Evolutionary conservation across 768 basidiomycete genomes (phyloP).

Genomic region (Rhizopogon vesiculosus): DNA sequence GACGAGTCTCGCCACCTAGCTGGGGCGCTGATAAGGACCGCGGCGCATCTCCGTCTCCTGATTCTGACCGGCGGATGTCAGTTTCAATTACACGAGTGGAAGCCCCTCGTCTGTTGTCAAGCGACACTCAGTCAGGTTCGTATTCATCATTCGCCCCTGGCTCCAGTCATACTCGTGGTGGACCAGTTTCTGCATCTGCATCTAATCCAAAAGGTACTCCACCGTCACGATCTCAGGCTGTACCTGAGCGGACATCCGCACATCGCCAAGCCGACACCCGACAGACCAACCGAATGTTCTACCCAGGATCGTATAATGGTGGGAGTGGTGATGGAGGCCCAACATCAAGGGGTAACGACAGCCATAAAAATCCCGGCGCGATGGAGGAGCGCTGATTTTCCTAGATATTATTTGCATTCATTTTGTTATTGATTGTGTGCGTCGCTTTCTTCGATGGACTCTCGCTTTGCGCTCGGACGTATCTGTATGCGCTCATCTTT

Average conservation of each 20-base stretch:
- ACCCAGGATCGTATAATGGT: conserved; percentile 15
- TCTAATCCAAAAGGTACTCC: conserved; percentile 16
- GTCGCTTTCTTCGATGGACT: not conserved
- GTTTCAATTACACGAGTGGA: conserved; percentile 48
- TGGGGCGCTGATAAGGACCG: conserved; percentile 35
- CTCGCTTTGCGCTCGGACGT: conserved; percentile 3
- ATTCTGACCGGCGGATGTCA: conserved; percentile 43
- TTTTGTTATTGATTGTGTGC: not conserved
- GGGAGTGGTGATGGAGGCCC: conserved; percentile 9
- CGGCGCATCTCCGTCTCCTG: conserved; percentile 36
- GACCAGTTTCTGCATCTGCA: conserved; percentile 11
- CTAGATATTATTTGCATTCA: not conserved
- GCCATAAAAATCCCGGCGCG: conserved; percentile 14
- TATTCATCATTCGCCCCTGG: conserved; percentile 11
- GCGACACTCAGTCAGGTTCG: conserved; percentile 4
- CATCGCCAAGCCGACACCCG: conserved; percentile 19
- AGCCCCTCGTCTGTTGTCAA: conserved; percentile 21
- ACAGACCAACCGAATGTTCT: conserved; percentile 13
- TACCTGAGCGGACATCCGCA: conserved; percentile 15
- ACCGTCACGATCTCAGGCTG: conserved; percentile 10
- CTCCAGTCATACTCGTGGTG: conserved; percentile 15
- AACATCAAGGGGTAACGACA: conserved; percentile 15
- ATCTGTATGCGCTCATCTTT: conserved; percentile 3
- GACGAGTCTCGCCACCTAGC: conserved; percentile 36
- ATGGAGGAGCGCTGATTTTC: conserved; percentile 9